phyloP scores from a whole-genome alignment of 768 basidiomycete species.

The Amylocystis lapponica region DNA sequence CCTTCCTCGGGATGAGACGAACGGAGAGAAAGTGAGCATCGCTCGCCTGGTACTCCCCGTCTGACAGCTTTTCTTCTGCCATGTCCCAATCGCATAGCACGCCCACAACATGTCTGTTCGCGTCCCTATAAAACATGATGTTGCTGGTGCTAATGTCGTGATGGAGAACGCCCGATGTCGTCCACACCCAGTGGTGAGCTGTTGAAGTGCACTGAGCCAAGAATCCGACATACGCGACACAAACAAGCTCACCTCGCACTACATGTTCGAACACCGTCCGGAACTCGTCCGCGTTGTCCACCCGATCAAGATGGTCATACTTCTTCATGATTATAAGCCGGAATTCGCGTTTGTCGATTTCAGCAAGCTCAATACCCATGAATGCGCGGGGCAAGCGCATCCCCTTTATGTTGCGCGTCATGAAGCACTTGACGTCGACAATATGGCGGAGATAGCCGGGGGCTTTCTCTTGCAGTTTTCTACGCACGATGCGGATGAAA shows the following conservation, averaged over 20 bases:
- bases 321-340: not conserved
- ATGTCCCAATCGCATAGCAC: slow-evolving; percentile 6
- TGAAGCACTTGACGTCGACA: slow-evolving; percentile 1
- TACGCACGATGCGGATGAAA: not conserved
- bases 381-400: not conserved
- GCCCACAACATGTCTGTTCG: not conserved
- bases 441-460: not conserved
- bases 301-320: not conserved
- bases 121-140: slow-evolving; percentile 1
- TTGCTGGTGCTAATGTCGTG: slow-evolving; percentile 4
- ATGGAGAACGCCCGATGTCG: not conserved
- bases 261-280: slow-evolving; percentile 2
- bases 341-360: not conserved
- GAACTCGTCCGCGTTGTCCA: slow-evolving; percentile 2
- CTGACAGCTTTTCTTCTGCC: not conserved
- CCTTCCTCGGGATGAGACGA: not conserved
- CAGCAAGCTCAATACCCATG: not conserved
- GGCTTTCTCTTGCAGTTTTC: not conserved
- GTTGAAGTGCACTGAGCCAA: no score
- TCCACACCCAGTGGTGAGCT: slow-evolving; percentile 6
- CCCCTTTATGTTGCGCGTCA: not conserved
- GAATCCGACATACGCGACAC: not conserved
- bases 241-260: no score
- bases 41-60: no score
- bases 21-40: no score